A percentile compares a stretch with the other conserved stretches of the same genome.
Conservation (phyloP, 2,329 filamentous ascomycete genomes). For the Waltergamsia citrina region DNA sequence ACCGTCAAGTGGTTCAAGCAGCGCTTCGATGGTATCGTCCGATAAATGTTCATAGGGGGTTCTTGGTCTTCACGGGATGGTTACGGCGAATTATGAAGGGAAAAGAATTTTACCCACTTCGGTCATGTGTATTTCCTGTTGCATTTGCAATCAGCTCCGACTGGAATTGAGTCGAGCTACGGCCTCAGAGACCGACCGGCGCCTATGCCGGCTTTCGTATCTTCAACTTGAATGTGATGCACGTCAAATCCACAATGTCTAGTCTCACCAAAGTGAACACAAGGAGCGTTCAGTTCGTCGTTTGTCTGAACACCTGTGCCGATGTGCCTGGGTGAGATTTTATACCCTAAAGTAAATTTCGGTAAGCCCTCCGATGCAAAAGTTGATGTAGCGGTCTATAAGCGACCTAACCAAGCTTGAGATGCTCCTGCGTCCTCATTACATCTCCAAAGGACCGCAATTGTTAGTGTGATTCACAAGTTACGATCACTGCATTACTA, state of each 20-base stretch:
- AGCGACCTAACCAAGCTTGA: too few species aligned
- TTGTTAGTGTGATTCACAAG: too few species aligned
- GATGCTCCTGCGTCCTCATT: too few species aligned
- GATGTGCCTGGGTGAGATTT: too few species aligned
- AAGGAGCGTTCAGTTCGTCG: too few species aligned
- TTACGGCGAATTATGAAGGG: slow-evolving; percentile 29
- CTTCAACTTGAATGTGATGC: slow-evolving; percentile 27
- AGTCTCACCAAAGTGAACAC: not conserved
- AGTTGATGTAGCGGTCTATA: too few species aligned
- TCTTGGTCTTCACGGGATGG: slow-evolving; percentile 24
- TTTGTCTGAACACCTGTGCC: too few species aligned
- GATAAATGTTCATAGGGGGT: slow-evolving; percentile 49
- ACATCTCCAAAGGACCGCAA: too few species aligned
- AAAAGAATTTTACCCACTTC: slow-evolving; percentile 11
- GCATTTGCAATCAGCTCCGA: slow-evolving; percentile 41
- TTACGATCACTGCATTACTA: too few species aligned
- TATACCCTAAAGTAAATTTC: too few species aligned
- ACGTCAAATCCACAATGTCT: slow-evolving; percentile 8
- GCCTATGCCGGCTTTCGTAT: slow-evolving; percentile 49
- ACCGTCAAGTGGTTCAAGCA: slow-evolving; percentile 91
- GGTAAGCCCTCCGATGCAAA: not conserved
- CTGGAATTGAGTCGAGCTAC: slow-evolving; percentile 46
- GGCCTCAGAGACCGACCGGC: slow-evolving; percentile 70
- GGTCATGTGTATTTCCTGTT: slow-evolving; percentile 30
- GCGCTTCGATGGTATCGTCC: slow-evolving; percentile 96